A percentile compares a stretch with the other conserved stretches of the same genome.
Conservation (phyloP, 176 grass and related monocot genomes). For the Rhipidocladum racemiflorum region DNA sequence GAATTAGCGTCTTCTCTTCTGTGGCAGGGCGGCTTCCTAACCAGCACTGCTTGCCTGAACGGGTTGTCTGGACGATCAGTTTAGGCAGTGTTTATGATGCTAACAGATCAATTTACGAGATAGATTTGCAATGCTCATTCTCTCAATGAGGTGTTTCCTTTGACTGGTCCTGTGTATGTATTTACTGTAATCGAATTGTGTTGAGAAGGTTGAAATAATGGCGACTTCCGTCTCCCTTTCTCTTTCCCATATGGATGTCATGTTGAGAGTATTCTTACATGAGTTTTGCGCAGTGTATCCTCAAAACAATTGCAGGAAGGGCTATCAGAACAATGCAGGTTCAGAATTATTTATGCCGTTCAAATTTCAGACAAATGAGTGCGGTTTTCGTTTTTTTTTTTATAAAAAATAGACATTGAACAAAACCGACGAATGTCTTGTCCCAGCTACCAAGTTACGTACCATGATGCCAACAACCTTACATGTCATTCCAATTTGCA, state of each 20-base stretch:
- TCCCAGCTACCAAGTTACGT: too few relatives aligned
- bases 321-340: not conserved
- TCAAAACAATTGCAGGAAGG: not conserved
- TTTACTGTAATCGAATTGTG: not conserved
- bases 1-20: conserved; percentile 4
- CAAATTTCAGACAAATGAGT: too few relatives aligned
- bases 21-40: too few relatives aligned
- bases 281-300: not conserved
- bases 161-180: too few relatives aligned
- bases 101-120: not conserved
- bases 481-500: too few relatives aligned
- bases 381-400: too few relatives aligned
- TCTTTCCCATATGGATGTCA: too few relatives aligned
- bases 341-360: not conserved
- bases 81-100: not conserved
- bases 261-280: too few relatives aligned
- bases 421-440: too few relatives aligned
- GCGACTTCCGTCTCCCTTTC: not conserved
- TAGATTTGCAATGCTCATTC: conserved; percentile 1
- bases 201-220: not conserved
- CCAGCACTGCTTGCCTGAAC: too few relatives aligned
- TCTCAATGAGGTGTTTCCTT: conserved; percentile 11
- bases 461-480: too few relatives aligned
- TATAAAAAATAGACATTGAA: too few relatives aligned
- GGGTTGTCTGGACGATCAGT: not conserved